Evolutionary conservation across 768 basidiomycete species (phyloP), one percentile per base, ranked within the genome.

Genomic region (Neoboletus subvelutipes): DNA sequence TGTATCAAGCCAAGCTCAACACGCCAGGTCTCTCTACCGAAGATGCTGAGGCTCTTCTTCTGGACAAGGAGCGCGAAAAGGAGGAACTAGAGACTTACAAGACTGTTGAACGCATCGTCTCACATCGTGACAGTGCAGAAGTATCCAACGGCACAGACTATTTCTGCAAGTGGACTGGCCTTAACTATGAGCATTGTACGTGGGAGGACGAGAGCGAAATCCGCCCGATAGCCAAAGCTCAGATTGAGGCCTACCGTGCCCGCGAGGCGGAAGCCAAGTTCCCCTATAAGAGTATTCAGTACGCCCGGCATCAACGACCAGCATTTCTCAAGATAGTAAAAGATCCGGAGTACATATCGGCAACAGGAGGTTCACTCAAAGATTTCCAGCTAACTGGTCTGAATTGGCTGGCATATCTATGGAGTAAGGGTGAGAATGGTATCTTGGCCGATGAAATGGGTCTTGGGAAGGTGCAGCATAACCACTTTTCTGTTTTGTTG

Each of bases 391-490:
- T 98, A 40, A 97, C 94, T 3, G 97, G 97, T 24, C 80, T 99
- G 60, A 99, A 99, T 69, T 99, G 97, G 97, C 80, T 99, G n/a
- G 89, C 92, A 5, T 98, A 96, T 73, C 77, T 95, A 17, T 98
- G 97, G 97, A 86, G 83, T 62, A 86, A 92, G 64, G 92, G 92
- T 10, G 90, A 96, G 65, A 98, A 98, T 69, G 97, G 97, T 20
- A 97, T 99, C 57, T 77, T 99, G 36, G 97, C 97, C 1, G 97
- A 99, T 67, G 97, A 99, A 81, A 99, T 98, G 97, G 97, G 97
- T 71, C 88, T 99, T 26, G 97, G 97, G 52, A 99, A 99, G 84
- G 83, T 90, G 45, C 59, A 52, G 64, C 20, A 28, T 28, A 33
- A n/a, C 11, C 29, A 55, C 18, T 37, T 31, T 18, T 57, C 47